Evolutionary conservation across 345 rosid species (phyloP).

Genomic region (Ceriops tagal): DNA sequence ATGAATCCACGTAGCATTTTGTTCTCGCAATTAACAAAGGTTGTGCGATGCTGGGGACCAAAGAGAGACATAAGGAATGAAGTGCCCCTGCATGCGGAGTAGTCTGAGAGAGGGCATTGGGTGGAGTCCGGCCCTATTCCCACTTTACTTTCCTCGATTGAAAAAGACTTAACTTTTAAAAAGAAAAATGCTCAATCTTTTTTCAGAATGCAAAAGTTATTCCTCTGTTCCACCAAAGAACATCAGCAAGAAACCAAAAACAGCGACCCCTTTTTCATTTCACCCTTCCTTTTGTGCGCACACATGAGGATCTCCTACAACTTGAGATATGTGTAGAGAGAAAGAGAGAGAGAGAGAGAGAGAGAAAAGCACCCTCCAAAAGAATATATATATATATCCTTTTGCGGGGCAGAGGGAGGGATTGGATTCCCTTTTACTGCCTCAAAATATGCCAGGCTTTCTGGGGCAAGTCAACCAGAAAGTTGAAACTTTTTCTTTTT

Average conservation of each 20-base stretch:
- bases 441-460: conserved; percentile 55
- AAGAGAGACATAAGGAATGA: not conserved
- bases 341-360: not conserved
- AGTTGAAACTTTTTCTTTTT: conserved; percentile 30
- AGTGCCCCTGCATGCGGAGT: not conserved
- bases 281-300: conserved; percentile 35
- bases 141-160: conserved; percentile 29
- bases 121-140: conserved; percentile 41
- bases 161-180: conserved; percentile 50
- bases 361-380: conserved; percentile 18
- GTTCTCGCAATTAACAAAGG: conserved; percentile 8
- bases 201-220: conserved; percentile 45
- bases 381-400: not conserved
- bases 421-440: conserved; percentile 16
- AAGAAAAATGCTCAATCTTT: conserved; percentile 42
- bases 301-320: conserved; percentile 19
- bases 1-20: not conserved
- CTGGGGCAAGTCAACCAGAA: conserved; percentile 64
- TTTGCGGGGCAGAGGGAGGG: conserved; percentile 21
- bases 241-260: conserved; percentile 36
- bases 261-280: conserved; percentile 26
- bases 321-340: not conserved
- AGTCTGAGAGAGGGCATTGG: conserved; percentile 1
- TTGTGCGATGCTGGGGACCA: conserved; percentile 8
- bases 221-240: conserved; percentile 37